phyloP scores from a whole-genome alignment of 345 rosid species.

The Camelina laxa region DNA sequence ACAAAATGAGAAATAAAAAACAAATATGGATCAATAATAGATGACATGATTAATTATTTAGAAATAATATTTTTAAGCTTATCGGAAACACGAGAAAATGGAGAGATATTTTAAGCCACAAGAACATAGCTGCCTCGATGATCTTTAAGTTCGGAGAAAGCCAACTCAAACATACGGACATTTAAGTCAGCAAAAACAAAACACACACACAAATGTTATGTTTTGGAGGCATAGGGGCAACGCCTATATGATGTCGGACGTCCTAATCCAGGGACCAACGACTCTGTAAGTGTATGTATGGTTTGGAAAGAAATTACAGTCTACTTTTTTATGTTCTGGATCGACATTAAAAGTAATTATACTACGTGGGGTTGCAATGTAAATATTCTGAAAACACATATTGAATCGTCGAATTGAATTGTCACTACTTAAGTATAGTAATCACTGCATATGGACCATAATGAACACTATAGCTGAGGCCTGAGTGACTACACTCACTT shows the following conservation, averaged over 20 bases:
- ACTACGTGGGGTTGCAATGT: not conserved
- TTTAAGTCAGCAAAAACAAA: not conserved
- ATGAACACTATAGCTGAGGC: slow-evolving; percentile 32
- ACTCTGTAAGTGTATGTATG: not conserved
- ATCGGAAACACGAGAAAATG: not conserved
- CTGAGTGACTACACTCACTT: slow-evolving; percentile 27
- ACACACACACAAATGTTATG: slow-evolving; percentile 2
- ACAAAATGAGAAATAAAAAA: not conserved
- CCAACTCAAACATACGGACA: not conserved
- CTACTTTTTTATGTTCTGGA: not conserved
- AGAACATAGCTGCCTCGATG: not conserved
- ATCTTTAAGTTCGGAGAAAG: not conserved
- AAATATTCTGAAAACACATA: not conserved
- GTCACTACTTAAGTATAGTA: slow-evolving; percentile 1
- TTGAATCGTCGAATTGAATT: slow-evolving; percentile 7
- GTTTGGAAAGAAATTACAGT: not conserved
- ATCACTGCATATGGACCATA: slow-evolving; percentile 35
- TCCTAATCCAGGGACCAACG: too few species aligned
- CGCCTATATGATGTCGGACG: not conserved
- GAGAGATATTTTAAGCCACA: not conserved
- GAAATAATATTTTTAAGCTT: not conserved
- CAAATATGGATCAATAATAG: not conserved
- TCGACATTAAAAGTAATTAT: not conserved
- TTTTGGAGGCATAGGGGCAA: not conserved
- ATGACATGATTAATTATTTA: not conserved